Conservation (phyloP, 2,329 filamentous ascomycete genomes). For the Colletotrichum siamense region DNA sequence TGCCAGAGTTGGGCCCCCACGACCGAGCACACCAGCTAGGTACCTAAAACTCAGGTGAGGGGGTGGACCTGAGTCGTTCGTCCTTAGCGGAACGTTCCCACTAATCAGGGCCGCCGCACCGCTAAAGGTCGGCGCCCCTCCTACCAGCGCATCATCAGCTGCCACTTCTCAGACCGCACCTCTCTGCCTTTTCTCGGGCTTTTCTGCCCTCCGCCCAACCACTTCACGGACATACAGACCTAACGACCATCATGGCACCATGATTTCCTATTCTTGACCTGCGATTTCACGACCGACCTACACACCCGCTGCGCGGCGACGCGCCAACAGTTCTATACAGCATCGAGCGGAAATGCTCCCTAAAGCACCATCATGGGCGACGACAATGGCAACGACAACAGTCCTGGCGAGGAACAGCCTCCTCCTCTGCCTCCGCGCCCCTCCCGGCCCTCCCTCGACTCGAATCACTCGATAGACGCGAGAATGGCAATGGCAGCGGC, state of each 20-base stretch:
- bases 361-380: slow-evolving; percentile 33
- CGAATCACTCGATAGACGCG: slow-evolving; percentile 35
- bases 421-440: slow-evolving; percentile 62
- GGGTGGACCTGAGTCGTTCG: not conserved
- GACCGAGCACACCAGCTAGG: not conserved
- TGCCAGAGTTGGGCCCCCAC: not conserved
- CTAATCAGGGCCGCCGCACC: slow-evolving; percentile 14
- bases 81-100: slow-evolving; percentile 11
- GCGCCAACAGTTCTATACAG: not conserved
- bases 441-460: slow-evolving; percentile 41
- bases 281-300: not conserved
- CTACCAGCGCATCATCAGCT: not conserved
- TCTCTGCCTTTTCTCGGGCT: not conserved
- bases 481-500: slow-evolving; percentile 58
- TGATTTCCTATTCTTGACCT: not conserved
- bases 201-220: not conserved
- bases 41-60: not conserved
- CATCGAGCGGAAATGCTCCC: slow-evolving; percentile 19
- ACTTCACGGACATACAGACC: not conserved
- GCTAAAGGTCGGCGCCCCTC: slow-evolving; percentile 9
- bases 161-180: not conserved
- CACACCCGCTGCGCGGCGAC: not conserved
- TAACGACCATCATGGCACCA: not conserved
- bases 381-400: slow-evolving; percentile 29
- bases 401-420: slow-evolving; percentile 42